Evolutionary conservation across 1,139 yeast genomes (phyloP).

Genomic region (Debaryomyces sp.): DNA sequence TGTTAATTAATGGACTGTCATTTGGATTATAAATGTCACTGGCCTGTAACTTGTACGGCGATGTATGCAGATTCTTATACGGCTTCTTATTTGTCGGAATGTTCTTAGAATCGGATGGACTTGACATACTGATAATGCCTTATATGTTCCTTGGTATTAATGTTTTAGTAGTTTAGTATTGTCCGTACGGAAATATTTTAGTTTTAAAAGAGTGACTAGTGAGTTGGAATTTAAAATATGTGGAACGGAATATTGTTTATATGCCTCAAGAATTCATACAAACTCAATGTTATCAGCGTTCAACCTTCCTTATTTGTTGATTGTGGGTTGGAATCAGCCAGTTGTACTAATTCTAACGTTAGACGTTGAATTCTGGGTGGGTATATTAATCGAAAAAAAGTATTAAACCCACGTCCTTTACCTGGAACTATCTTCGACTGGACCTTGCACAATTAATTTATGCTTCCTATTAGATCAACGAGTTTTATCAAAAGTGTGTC

Average conservation of each 20-base stretch:
- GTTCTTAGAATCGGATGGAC: conserved; percentile 8
- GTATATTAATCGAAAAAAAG: background rate
- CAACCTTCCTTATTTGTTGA: background rate
- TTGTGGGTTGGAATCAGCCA: background rate
- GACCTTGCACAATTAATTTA: background rate
- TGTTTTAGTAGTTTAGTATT: background rate
- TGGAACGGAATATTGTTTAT: conserved; percentile 3
- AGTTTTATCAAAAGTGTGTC: background rate
- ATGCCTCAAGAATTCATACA: conserved; percentile 4
- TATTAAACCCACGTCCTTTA: background rate
- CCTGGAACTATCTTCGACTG: background rate
- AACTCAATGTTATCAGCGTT: conserved; percentile 1
- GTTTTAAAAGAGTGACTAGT: conserved; percentile 17
- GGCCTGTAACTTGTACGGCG: conserved; percentile 12
- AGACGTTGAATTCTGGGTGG: background rate
- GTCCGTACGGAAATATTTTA: conserved; percentile 3
- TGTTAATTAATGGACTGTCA: conserved; percentile 6
- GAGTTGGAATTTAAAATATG: conserved; percentile 14
- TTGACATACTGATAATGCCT: conserved; percentile 1
- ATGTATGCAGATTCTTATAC: conserved; percentile 7
- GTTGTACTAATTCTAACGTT: background rate
- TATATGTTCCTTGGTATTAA: background rate
- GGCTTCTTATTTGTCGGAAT: conserved; percentile 13
- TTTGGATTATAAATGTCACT: conserved; percentile 7
- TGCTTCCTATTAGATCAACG: conserved; percentile 1